These are phyloP conservation scores for Friedmanniomyces simplex DNA, from an alignment of 495 filamentous ascomycete species.

Conservation along the genomic window DNA sequence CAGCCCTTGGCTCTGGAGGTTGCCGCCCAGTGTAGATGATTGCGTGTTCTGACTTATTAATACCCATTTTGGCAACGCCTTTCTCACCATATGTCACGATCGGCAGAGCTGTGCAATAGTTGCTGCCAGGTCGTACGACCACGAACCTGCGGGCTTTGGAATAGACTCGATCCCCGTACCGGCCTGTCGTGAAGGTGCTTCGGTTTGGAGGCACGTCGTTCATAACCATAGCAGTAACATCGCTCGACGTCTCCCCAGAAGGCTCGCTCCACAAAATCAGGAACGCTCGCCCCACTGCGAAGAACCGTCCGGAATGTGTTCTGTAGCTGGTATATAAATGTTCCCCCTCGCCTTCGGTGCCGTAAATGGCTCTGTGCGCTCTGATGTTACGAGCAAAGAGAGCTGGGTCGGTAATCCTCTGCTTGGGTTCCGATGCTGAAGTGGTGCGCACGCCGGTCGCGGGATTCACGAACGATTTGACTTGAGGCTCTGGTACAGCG, in stretches of 20 bases:
- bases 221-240: slow-evolving; percentile 3
- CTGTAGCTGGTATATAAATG: too few relatives aligned
- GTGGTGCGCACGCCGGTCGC: too few relatives aligned
- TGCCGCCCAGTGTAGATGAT: slow-evolving; percentile 24
- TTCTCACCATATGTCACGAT: slow-evolving; percentile 19
- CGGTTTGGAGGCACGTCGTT: not conserved
- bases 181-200: not conserved
- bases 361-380: not conserved
- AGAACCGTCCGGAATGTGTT: too few relatives aligned
- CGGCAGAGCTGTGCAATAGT: slow-evolving; percentile 16
- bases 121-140: slow-evolving; percentile 18
- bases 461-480: too few relatives aligned
- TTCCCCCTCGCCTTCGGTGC: too few relatives aligned
- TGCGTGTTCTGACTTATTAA: slow-evolving; percentile 19
- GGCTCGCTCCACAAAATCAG: slow-evolving; percentile 16
- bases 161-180: slow-evolving; percentile 13
- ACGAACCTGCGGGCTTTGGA: slow-evolving; percentile 27
- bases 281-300: too few relatives aligned
- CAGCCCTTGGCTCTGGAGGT: not conserved
- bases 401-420: not conserved
- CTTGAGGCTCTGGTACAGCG: too few relatives aligned
- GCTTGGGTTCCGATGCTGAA: too few relatives aligned
- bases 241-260: slow-evolving; percentile 7
- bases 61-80: slow-evolving; percentile 15
- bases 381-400: not conserved